A percentile compares a stretch with the other conserved stretches of the same genome.
phyloP scores from a whole-genome alignment of 2,329 filamentous ascomycete genomes.

The Basipetospora sp. region DNA sequence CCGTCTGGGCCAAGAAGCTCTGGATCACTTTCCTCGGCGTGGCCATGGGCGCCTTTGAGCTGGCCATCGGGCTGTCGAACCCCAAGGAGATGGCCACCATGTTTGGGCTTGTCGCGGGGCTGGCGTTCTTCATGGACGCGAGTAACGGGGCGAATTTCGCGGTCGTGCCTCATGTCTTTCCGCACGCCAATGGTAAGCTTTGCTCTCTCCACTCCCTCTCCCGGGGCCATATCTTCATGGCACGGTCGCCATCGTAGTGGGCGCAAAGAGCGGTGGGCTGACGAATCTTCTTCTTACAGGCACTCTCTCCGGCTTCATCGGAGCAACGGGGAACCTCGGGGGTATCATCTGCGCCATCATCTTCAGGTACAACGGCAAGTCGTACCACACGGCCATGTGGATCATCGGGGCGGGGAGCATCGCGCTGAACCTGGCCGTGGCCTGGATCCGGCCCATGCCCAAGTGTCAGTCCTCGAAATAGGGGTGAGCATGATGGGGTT shows the following conservation, averaged over 20 bases:
- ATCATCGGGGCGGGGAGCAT: slow-evolving; percentile 68
- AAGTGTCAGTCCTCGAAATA: slow-evolving; percentile 14
- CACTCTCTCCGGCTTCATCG: slow-evolving; percentile 59
- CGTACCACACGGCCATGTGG: slow-evolving; percentile 62
- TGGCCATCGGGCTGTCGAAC: slow-evolving; percentile 50
- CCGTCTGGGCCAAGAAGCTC: slow-evolving; percentile 21
- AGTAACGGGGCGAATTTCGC: slow-evolving; percentile 79
- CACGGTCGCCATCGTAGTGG: too few species aligned
- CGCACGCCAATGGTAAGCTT: slow-evolving; percentile 54
- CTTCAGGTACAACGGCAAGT: slow-evolving; percentile 60
- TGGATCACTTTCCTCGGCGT: slow-evolving; percentile 49
- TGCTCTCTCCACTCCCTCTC: slow-evolving; percentile 46
- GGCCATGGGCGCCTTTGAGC: slow-evolving; percentile 41
- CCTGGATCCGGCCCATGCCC: slow-evolving; percentile 40
- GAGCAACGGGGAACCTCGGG: slow-evolving; percentile 69
- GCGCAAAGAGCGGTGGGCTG: too few species aligned
- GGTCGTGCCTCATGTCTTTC: slow-evolving; percentile 74
- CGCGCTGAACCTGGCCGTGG: slow-evolving; percentile 49
- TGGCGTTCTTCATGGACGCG: slow-evolving; percentile 72
- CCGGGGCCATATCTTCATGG: too few species aligned
- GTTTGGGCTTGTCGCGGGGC: slow-evolving; percentile 61
- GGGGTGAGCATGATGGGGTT: neutral
- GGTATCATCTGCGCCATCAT: slow-evolving; percentile 67
- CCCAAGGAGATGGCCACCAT: slow-evolving; percentile 48
- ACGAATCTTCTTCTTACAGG: neutral